These are phyloP conservation scores for Metarhizium brunneum DNA, from an alignment of 2,329 filamentous ascomycete genomes.

Conservation along the genomic window DNA sequence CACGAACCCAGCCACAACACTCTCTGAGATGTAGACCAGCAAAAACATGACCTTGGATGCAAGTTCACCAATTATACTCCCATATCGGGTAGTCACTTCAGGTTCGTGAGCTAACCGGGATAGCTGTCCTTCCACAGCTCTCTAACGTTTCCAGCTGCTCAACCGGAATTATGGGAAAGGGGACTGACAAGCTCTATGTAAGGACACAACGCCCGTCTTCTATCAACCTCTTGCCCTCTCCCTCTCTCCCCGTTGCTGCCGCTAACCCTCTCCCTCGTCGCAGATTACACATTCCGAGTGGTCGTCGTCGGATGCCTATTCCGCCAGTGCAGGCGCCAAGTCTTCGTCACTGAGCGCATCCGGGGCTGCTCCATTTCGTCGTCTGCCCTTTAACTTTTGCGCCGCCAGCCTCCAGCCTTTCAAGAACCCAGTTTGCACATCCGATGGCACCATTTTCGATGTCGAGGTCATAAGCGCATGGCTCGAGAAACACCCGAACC, in stretches of 20 bases:
- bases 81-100: too few species aligned
- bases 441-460: constrained; percentile 84
- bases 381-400: constrained; percentile 96
- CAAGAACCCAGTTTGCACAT: constrained; percentile 85
- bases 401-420: constrained; percentile 93
- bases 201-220: constrained; percentile 3
- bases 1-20: too few species aligned
- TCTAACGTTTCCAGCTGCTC: too few species aligned
- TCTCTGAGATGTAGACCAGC: too few species aligned
- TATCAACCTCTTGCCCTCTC: background rate
- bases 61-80: too few species aligned
- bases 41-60: too few species aligned
- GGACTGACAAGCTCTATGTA: constrained; percentile 38
- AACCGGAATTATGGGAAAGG: constrained; percentile 27
- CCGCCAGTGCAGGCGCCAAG: constrained; percentile 66
- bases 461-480: constrained; percentile 88
- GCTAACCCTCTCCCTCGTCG: constrained; percentile 3
- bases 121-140: too few species aligned
- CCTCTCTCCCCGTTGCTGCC: background rate
- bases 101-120: too few species aligned
- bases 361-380: constrained; percentile 58
- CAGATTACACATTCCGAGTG: constrained; percentile 95
- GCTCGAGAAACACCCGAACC: constrained; percentile 79
- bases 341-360: constrained; percentile 44
- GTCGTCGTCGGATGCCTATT: constrained; percentile 83